A percentile compares a stretch with the other conserved stretches of the same genome.
phyloP scores from a whole-genome alignment of 257 asterid species.

The Fraxinus pennsylvanica region DNA sequence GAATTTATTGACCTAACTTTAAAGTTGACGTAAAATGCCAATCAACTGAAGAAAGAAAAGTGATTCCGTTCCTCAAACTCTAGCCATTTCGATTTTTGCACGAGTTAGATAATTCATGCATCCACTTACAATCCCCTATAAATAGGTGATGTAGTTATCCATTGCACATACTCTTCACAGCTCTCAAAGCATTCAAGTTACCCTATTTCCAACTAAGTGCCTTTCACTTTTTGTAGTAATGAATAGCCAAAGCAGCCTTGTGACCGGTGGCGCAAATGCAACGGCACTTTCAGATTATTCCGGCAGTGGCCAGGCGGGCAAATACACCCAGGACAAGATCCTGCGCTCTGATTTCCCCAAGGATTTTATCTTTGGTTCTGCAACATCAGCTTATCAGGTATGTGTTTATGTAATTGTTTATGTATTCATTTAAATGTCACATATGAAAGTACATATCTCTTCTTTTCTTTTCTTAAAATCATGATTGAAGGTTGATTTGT shows the following conservation, averaged over 20 bases:
- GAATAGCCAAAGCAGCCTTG: background rate
- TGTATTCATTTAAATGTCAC: too few relatives aligned
- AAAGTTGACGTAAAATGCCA: too few relatives aligned
- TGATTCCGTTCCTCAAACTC: too few relatives aligned
- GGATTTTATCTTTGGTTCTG: conserved; percentile 18
- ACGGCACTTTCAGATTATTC: background rate
- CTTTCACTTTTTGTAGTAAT: background rate
- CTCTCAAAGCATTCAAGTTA: background rate
- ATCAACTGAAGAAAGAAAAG: too few relatives aligned
- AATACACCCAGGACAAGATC: background rate
- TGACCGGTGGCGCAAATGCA: background rate
- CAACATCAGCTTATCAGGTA: conserved; percentile 28
- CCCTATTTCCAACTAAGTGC: background rate
- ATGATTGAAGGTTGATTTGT: background rate
- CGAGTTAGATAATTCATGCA: background rate
- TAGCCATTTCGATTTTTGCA: too few relatives aligned
- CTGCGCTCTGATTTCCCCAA: conserved; percentile 20
- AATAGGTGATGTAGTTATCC: background rate
- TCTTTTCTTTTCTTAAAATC: too few relatives aligned
- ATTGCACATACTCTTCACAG: background rate
- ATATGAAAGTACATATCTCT: too few relatives aligned
- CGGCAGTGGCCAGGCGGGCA: background rate
- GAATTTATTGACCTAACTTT: too few relatives aligned
- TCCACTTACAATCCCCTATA: background rate
- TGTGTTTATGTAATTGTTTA: background rate